Evolutionary conservation across 2,329 filamentous ascomycete genomes (phyloP).

Genomic region (Rhexocercosporidium sp.): DNA sequence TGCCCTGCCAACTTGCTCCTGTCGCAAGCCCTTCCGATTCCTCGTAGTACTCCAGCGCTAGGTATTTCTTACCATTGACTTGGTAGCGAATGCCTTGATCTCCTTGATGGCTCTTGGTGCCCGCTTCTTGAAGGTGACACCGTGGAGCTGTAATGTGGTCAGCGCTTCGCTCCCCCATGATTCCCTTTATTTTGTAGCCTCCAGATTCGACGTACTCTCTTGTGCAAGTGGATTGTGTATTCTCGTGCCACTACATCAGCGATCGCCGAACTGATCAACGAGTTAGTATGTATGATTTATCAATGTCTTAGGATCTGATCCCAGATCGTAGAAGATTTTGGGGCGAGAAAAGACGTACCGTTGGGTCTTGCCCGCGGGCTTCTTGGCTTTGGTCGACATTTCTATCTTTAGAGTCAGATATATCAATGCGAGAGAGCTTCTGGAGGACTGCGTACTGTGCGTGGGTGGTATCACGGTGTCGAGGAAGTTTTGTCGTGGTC

Average conservation of each 20-base stretch:
- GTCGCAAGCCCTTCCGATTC: neutral
- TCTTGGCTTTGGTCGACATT: constrained; percentile 72
- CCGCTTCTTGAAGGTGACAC: constrained; percentile 99
- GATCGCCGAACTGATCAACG: constrained; percentile 82
- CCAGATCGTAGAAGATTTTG: too few relatives aligned
- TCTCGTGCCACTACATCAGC: constrained; percentile 98
- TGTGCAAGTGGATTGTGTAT: constrained; percentile 99
- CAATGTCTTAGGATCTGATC: too few relatives aligned
- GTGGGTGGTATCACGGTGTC: constrained; percentile 35
- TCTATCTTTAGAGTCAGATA: constrained; percentile 50
- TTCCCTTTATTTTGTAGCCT: neutral
- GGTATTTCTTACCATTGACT: constrained; percentile 84
- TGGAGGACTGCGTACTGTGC: constrained; percentile 30
- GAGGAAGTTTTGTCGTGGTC: constrained; percentile 32
- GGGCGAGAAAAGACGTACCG: too few relatives aligned
- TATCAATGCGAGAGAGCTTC: neutral
- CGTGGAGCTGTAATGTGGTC: constrained; percentile 78
- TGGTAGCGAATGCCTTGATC: constrained; percentile 91
- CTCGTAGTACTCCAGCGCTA: neutral
- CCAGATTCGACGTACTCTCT: constrained; percentile 76
- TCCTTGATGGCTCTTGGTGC: constrained; percentile 99
- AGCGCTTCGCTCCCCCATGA: constrained; percentile 45
- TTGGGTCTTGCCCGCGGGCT: constrained; percentile 70
- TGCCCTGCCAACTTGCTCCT: constrained; percentile 19
- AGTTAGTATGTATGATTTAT: too few relatives aligned